Conservation (phyloP, 768 basidiomycete genomes). For the Melanogaster broomeanus region DNA sequence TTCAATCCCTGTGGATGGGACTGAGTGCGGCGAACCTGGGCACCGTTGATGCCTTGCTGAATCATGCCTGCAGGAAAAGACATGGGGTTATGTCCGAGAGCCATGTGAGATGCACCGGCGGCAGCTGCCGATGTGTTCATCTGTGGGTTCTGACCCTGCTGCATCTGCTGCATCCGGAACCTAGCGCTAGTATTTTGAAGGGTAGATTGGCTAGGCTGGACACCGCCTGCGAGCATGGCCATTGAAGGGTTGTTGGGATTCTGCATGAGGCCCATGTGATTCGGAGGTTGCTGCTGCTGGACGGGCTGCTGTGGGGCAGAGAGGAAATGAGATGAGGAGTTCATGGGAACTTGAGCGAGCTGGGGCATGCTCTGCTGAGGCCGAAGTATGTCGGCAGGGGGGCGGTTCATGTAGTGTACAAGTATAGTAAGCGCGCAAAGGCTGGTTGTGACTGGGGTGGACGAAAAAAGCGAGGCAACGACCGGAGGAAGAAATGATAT, state of each 20-base stretch:
- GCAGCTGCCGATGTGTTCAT: slow-evolving; percentile 30
- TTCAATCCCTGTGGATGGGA: slow-evolving; percentile 56
- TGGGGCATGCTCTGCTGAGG: slow-evolving; percentile 41
- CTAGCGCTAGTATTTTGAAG: slow-evolving; percentile 25
- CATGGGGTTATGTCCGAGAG: slow-evolving; percentile 40
- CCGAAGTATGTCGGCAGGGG: slow-evolving; percentile 46
- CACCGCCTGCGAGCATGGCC: slow-evolving; percentile 37
- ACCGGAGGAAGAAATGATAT: slow-evolving; percentile 14
- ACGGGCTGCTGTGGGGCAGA: slow-evolving; percentile 39
- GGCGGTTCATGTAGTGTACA: slow-evolving; percentile 48
- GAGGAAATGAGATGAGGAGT: slow-evolving; percentile 34
- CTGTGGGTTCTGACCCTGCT: slow-evolving; percentile 40
- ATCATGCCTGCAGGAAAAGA: slow-evolving; percentile 45
- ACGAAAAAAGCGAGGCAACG: slow-evolving; percentile 6
- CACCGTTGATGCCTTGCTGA: slow-evolving; percentile 38
- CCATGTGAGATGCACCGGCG: slow-evolving; percentile 29
- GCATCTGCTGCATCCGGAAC: slow-evolving; percentile 40
- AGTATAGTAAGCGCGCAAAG: no score
- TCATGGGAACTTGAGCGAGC: slow-evolving; percentile 39
- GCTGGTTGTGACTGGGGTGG: neutral
- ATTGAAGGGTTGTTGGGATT: slow-evolving; percentile 38
- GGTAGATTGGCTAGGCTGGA: slow-evolving; percentile 25
- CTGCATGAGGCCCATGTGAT: slow-evolving; percentile 39
- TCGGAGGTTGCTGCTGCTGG: slow-evolving; percentile 34
- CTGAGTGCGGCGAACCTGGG: slow-evolving; percentile 50